Evolutionary conservation across 768 basidiomycete species (phyloP).

Genomic region (Lentinula boryana): DNA sequence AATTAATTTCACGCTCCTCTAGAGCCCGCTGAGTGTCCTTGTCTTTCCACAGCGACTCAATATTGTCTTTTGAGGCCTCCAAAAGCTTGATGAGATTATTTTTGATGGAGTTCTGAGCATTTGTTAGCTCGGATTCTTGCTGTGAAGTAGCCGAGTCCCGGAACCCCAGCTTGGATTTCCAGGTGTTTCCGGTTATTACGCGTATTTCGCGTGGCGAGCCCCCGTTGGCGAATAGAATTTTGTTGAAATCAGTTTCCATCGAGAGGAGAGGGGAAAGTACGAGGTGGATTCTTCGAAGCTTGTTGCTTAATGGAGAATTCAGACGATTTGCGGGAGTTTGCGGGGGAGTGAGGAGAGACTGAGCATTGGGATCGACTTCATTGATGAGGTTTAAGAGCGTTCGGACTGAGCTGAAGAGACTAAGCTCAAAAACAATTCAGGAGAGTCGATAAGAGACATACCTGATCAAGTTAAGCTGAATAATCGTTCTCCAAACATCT

Average conservation of each 20-base stretch:
- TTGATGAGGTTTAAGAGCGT: conserved; percentile 48
- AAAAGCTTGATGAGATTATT: conserved; percentile 49
- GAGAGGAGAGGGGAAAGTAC: conserved; percentile 46
- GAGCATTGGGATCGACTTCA: conserved; percentile 11
- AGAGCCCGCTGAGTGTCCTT: conserved; percentile 45
- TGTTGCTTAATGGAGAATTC: conserved; percentile 5
- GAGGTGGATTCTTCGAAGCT: conserved; percentile 31
- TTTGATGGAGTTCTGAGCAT: conserved; percentile 18
- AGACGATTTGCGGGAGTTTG: conserved; percentile 10
- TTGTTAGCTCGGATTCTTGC: conserved; percentile 13
- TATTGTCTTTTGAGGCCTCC: conserved; percentile 50
- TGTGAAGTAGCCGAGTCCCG: conserved; percentile 5
- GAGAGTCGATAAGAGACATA: conserved; percentile 16
- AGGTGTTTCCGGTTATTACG: conserved; percentile 53
- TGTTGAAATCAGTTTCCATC: conserved; percentile 47
- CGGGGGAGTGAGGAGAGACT: conserved; percentile 21
- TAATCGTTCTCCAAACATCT: conserved; percentile 54
- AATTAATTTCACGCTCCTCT: conserved; percentile 37
- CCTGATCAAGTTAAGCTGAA: conserved; percentile 69
- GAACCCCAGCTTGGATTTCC: conserved; percentile 43
- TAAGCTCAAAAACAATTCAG: neutral
- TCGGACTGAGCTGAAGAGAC: conserved; percentile 44
- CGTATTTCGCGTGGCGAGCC: conserved; percentile 28
- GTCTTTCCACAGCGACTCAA: conserved; percentile 59
- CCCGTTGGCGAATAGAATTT: conserved; percentile 39